phyloP scores from a whole-genome alignment of 768 basidiomycete species.

The Tricholoma bakamatsutake region DNA sequence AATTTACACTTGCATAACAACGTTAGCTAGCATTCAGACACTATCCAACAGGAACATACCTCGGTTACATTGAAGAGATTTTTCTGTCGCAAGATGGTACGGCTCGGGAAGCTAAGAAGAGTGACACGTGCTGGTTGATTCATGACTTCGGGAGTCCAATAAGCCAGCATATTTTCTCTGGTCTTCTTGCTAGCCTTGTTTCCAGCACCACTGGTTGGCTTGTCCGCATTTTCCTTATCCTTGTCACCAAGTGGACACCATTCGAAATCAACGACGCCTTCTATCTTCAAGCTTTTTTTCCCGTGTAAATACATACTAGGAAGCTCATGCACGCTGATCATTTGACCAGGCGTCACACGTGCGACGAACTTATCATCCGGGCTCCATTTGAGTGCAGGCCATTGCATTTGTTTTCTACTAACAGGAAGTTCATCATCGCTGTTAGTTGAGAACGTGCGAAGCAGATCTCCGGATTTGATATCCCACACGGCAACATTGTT shows the following conservation, averaged over 20 bases:
- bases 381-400: slow-evolving; percentile 97
- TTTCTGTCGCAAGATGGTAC: slow-evolving; percentile 83
- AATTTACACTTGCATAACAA: slow-evolving; percentile 74
- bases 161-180: slow-evolving; percentile 90
- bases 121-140: slow-evolving; percentile 98
- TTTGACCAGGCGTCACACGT: slow-evolving; percentile 80
- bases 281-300: slow-evolving; percentile 96
- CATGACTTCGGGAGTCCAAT: slow-evolving; percentile 95
- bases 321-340: slow-evolving; percentile 95
- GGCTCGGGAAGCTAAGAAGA: slow-evolving; percentile 83
- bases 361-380: slow-evolving; percentile 94
- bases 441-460: slow-evolving; percentile 81
- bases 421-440: slow-evolving; percentile 52
- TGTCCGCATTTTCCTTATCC: slow-evolving; percentile 71
- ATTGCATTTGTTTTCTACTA: slow-evolving; percentile 79
- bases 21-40: slow-evolving; percentile 2
- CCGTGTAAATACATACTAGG: slow-evolving; percentile 92
- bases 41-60: slow-evolving; percentile 40
- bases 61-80: slow-evolving; percentile 98
- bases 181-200: slow-evolving; percentile 53
- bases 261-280: slow-evolving; percentile 96
- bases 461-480: slow-evolving; percentile 84
- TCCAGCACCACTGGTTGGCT: slow-evolving; percentile 32
- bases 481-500: slow-evolving; percentile 99
- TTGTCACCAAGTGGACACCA: slow-evolving; percentile 94